Evolutionary conservation across 2,329 filamentous ascomycete genomes (phyloP).

Genomic region (Fusarium sp.): DNA sequence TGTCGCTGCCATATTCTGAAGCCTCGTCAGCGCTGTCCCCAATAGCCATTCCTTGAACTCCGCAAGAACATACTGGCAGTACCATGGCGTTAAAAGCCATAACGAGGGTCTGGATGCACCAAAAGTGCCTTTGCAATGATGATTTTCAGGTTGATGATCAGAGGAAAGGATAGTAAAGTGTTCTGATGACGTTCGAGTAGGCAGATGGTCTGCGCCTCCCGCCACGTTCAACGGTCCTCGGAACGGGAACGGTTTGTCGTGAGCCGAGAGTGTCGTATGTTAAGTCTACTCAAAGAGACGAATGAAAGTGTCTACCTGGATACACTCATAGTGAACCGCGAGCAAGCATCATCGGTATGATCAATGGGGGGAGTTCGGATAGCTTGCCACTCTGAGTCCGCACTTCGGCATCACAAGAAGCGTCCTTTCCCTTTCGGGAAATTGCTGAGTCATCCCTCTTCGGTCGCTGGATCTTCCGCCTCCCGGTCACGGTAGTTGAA

Average conservation of each 20-base stretch:
- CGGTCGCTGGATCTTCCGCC: slow-evolving; percentile 45
- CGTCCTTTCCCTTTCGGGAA: slow-evolving; percentile 44
- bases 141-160: slow-evolving; percentile 22
- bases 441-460: slow-evolving; percentile 44
- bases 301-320: slow-evolving; percentile 41
- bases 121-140: slow-evolving; percentile 20
- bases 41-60: slow-evolving; percentile 9
- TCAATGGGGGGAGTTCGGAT: slow-evolving; percentile 40
- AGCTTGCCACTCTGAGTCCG: slow-evolving; percentile 50
- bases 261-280: slow-evolving; percentile 6
- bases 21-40: slow-evolving; percentile 40
- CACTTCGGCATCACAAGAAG: slow-evolving; percentile 49
- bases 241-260: slow-evolving; percentile 12
- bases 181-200: slow-evolving; percentile 43
- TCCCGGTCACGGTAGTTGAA: slow-evolving; percentile 8
- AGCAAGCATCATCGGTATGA: slow-evolving; percentile 41
- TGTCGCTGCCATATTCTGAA: slow-evolving; percentile 58
- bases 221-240: slow-evolving; percentile 24
- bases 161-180: slow-evolving; percentile 25
- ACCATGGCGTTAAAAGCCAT: slow-evolving; percentile 50
- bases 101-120: slow-evolving; percentile 6
- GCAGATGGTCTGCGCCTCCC: slow-evolving; percentile 20
- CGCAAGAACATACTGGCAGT: slow-evolving; percentile 49
- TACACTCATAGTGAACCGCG: slow-evolving; percentile 49
- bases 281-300: slow-evolving; percentile 34